These are phyloP conservation scores for Arabidopsis arenosa DNA, from an alignment of 345 rosid genomes.

Conservation along the genomic window DNA sequence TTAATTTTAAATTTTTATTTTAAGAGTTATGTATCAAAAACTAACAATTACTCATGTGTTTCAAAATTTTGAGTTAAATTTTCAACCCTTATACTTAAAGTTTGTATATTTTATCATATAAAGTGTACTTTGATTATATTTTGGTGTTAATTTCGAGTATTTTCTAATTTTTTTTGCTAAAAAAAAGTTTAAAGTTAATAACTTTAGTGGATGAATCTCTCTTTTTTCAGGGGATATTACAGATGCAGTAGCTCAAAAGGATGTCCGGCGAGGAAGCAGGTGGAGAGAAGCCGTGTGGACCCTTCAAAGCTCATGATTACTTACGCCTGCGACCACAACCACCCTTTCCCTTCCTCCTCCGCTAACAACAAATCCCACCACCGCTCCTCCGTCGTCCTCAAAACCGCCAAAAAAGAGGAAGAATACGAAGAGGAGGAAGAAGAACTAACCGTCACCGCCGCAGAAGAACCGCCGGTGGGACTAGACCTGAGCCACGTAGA, in stretches of 20 bases:
- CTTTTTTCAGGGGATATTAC: constrained; percentile 66
- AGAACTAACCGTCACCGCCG: constrained; percentile 10
- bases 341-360: constrained; percentile 57
- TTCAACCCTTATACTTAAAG: too few species aligned
- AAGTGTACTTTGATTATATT: background rate
- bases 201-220: background rate
- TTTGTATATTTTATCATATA: too few species aligned
- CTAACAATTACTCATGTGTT: too few species aligned
- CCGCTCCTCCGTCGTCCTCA: constrained; percentile 41
- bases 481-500: constrained; percentile 48
- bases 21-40: too few species aligned
- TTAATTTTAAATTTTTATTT: background rate
- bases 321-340: constrained; percentile 77
- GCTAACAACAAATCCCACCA: constrained; percentile 52
- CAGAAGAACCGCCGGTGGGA: constrained; percentile 32
- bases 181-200: background rate
- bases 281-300: constrained; percentile 74
- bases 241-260: constrained; percentile 83
- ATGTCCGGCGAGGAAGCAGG: constrained; percentile 84
- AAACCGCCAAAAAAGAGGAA: constrained; percentile 41
- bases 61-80: too few species aligned
- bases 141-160: background rate
- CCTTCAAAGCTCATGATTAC: constrained; percentile 64
- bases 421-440: constrained; percentile 38
- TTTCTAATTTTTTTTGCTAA: background rate